Conservation (phyloP, 768 basidiomycete species). For the Kwoniella bestiolae region DNA sequence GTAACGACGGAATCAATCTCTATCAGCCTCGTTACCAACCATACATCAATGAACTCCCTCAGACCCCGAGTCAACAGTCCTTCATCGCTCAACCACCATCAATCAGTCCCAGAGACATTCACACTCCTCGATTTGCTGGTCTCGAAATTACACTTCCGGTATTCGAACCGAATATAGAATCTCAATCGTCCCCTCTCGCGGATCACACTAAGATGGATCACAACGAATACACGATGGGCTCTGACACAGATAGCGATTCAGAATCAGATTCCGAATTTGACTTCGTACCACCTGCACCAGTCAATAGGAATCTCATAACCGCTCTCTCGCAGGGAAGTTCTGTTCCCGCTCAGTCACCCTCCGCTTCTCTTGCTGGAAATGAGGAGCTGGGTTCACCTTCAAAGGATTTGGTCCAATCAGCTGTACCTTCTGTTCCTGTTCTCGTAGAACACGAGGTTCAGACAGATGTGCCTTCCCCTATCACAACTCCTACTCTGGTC, state of each 20-base stretch:
- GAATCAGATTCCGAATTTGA: background rate
- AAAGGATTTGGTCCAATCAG: no score
- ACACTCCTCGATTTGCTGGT: background rate
- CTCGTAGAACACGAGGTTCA: no score
- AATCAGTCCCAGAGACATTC: background rate
- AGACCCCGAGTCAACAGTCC: background rate
- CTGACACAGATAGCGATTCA: background rate
- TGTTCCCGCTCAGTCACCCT: no score
- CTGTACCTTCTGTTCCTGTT: no score
- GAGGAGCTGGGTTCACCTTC: no score
- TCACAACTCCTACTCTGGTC: background rate
- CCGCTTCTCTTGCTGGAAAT: no score
- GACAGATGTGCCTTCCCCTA: no score
- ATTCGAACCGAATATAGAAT: background rate
- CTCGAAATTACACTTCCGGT: background rate
- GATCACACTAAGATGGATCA: no score
- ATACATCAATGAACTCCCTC: background rate
- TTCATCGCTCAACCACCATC: background rate
- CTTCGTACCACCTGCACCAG: background rate
- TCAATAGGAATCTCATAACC: background rate
- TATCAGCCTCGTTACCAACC: background rate
- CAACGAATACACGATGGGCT: background rate
- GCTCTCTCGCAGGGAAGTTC: no score
- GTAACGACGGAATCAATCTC: no score
- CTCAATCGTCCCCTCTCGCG: background rate